These are phyloP conservation scores for Lichtheimia corymbifera DNA, from an alignment of 371 early-diverging fungal species.

Conservation along the genomic window DNA sequence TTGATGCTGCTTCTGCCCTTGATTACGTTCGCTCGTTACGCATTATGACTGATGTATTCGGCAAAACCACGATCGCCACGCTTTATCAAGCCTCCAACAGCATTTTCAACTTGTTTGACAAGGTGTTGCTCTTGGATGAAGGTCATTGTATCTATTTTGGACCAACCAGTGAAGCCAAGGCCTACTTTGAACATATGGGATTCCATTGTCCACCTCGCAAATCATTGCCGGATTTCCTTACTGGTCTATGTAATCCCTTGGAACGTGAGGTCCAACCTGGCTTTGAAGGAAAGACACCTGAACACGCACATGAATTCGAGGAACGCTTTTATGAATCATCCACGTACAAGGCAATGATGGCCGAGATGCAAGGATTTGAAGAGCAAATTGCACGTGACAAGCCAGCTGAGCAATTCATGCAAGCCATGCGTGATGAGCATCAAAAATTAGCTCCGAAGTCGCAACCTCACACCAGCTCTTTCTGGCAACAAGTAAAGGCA, in stretches of 20 bases:
- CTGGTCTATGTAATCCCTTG: slow-evolving; percentile 65
- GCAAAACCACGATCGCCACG: slow-evolving; percentile 65
- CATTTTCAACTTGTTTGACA: slow-evolving; percentile 79
- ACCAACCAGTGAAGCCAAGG: slow-evolving; percentile 58
- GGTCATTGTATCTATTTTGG: slow-evolving; percentile 80
- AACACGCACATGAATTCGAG: slow-evolving; percentile 50
- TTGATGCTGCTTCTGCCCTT: slow-evolving; percentile 89
- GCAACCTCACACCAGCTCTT: slow-evolving; percentile 51
- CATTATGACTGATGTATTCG: slow-evolving; percentile 62
- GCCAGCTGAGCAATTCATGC: slow-evolving; percentile 38
- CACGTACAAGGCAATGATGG: slow-evolving; percentile 44
- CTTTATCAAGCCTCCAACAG: slow-evolving; percentile 74
- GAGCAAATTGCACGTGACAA: slow-evolving; percentile 16
- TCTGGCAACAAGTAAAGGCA: slow-evolving; percentile 47
- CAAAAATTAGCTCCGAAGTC: slow-evolving; percentile 32
- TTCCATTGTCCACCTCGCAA: slow-evolving; percentile 70
- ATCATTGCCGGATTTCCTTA: slow-evolving; percentile 77
- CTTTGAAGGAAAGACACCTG: slow-evolving; percentile 50
- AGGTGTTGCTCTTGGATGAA: slow-evolving; percentile 68
- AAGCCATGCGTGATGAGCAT: slow-evolving; percentile 41
- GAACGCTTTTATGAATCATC: slow-evolving; percentile 37
- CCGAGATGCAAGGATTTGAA: slow-evolving; percentile 7
- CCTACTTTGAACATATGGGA: slow-evolving; percentile 69
- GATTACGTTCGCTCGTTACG: slow-evolving; percentile 73
- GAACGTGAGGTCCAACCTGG: slow-evolving; percentile 63